Conservation (phyloP, 805 yeast species). For the Citeromyces matritensis region DNA sequence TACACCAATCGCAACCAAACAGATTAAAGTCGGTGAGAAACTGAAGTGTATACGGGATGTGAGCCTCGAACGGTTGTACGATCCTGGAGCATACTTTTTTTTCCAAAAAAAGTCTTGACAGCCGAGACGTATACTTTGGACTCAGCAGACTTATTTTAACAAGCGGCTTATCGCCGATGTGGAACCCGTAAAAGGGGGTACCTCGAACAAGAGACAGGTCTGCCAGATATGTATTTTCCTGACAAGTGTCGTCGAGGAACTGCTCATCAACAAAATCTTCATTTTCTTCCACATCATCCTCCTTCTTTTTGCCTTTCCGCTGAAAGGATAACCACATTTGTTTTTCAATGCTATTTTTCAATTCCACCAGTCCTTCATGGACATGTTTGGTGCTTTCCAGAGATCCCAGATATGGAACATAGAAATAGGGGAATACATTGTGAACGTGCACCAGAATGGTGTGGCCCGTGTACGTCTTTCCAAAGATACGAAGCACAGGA, state of each 20-base stretch:
- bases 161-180: slow-evolving; percentile 44
- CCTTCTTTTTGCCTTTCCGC: slow-evolving; percentile 5
- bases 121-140: slow-evolving; percentile 40
- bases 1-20: slow-evolving; percentile 73
- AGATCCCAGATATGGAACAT: slow-evolving; percentile 40
- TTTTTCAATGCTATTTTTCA: slow-evolving; percentile 29
- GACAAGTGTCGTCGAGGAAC: slow-evolving; percentile 5
- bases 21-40: slow-evolving; percentile 74
- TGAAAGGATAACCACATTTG: slow-evolving; percentile 22
- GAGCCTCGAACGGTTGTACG: slow-evolving; percentile 58
- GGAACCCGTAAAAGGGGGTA: slow-evolving; percentile 74
- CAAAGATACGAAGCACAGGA: slow-evolving; percentile 71
- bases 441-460: slow-evolving; percentile 61
- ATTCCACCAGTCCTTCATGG: slow-evolving; percentile 16
- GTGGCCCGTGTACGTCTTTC: slow-evolving; percentile 47
- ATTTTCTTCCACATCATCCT: slow-evolving; percentile 3
- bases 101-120: slow-evolving; percentile 31
- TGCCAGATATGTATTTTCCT: slow-evolving; percentile 28
- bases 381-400: slow-evolving; percentile 9
- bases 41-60: slow-evolving; percentile 64
- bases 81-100: slow-evolving; percentile 20
- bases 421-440: slow-evolving; percentile 74
- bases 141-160: slow-evolving; percentile 56
- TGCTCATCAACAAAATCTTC: slow-evolving; percentile 6
- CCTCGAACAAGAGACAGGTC: slow-evolving; percentile 56